Percentiles rank a stretch among this genome's conserved stretches.
These are phyloP conservation scores for Sherardia arvensis DNA, from an alignment of 257 asterid species.

Conservation along the genomic window DNA sequence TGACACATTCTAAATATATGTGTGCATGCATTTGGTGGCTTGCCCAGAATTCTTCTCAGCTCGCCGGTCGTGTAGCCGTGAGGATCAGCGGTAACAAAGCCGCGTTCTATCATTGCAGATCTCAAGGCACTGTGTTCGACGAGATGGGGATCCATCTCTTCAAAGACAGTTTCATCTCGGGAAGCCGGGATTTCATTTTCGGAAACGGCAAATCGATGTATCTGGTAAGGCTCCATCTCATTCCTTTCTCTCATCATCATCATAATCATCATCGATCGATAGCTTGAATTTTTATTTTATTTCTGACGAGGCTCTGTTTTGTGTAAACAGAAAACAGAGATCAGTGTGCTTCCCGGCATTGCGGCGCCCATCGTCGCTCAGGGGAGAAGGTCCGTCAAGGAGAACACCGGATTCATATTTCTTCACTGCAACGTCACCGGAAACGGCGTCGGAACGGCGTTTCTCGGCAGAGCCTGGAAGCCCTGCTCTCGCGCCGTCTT, in stretches of 20 bases:
- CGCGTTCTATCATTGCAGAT: no score
- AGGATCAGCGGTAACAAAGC: no score
- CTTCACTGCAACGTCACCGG: slow-evolving; percentile 20
- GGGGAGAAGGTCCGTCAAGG: background rate
- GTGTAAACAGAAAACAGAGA: slow-evolving; percentile 19
- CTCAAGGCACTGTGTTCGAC: slow-evolving; percentile 76
- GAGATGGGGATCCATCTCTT: slow-evolving; percentile 51
- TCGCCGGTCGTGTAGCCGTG: no score
- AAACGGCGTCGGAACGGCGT: slow-evolving; percentile 12
- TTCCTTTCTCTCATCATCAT: no score
- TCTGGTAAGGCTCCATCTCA: no score
- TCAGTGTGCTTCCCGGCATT: slow-evolving; percentile 7
- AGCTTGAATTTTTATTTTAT: no score
- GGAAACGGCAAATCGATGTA: slow-evolving; percentile 58
- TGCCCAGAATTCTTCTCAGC: no score
- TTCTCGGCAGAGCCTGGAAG: no score
- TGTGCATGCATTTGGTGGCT: no score
- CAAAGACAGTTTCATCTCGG: slow-evolving; percentile 75
- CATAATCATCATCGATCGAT: no score
- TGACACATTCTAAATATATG: no score
- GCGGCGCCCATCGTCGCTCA: slow-evolving; percentile 17
- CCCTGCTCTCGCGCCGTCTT: slow-evolving; percentile 11
- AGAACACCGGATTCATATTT: slow-evolving; percentile 15
- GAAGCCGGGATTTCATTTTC: slow-evolving; percentile 72
- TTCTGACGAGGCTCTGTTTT: no score